phyloP scores from a whole-genome alignment of 2,329 filamentous ascomycete species.

The Penicillium psychrosexuale region DNA sequence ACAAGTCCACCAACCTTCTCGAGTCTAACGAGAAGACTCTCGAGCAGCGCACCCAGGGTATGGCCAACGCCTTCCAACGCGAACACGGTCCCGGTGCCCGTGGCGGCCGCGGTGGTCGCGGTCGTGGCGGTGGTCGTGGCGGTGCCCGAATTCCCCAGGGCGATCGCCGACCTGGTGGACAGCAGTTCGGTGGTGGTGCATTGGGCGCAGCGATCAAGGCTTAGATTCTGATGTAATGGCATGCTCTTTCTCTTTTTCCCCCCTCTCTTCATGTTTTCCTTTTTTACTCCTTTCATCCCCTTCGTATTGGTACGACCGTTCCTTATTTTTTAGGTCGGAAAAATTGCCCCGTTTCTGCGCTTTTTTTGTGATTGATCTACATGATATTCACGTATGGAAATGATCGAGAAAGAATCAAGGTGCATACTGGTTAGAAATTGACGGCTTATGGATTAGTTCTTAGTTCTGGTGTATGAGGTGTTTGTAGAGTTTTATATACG shows the following conservation, averaged over 20 bases:
- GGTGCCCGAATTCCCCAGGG: constrained; percentile 39
- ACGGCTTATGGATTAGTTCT: constrained; percentile 13
- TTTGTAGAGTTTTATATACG: background rate
- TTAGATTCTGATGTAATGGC: constrained; percentile 40
- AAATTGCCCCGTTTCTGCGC: constrained; percentile 18
- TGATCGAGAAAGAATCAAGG: constrained; percentile 14
- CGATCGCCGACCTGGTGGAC: constrained; percentile 47
- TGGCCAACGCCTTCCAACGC: constrained; percentile 89
- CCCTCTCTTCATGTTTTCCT: constrained; percentile 19
- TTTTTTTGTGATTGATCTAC: constrained; percentile 13
- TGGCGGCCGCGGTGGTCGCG: constrained; percentile 58
- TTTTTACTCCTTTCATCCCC: constrained; percentile 16
- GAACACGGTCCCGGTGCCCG: constrained; percentile 73
- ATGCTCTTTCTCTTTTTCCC: constrained; percentile 26
- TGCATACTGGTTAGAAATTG: constrained; percentile 15
- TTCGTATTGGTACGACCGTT: constrained; percentile 12
- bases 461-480: background rate
- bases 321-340: constrained; percentile 13
- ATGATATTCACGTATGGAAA: constrained; percentile 18
- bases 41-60: constrained; percentile 95
- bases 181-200: constrained; percentile 51
- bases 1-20: constrained; percentile 94
- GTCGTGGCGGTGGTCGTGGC: constrained; percentile 39
- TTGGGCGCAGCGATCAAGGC: constrained; percentile 52
- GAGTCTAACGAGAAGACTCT: constrained; percentile 97